Conservation (phyloP, 345 rosid species). For the Ailanthus altissimus region DNA sequence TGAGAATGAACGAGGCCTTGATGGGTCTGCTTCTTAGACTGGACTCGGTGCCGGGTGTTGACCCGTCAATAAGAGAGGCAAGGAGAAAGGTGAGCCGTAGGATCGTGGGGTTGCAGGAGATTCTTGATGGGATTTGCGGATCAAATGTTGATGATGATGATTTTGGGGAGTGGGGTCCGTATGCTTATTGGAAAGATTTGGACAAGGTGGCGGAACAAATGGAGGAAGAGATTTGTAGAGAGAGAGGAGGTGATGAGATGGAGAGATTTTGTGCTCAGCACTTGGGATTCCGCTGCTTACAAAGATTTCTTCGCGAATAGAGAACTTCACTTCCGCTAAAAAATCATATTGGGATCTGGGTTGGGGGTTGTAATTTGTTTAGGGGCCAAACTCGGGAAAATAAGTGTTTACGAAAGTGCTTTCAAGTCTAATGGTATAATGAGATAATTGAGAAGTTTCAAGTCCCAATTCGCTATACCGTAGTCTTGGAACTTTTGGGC, state of each 20-base stretch:
- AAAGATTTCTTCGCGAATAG: constrained; percentile 63
- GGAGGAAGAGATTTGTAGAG: constrained; percentile 68
- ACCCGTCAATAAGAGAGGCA: constrained; percentile 72
- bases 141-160: constrained; percentile 26
- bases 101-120: constrained; percentile 88
- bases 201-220: constrained; percentile 54
- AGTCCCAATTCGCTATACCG: too few species aligned
- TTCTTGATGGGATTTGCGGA: constrained; percentile 62
- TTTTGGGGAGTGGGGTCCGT: constrained; percentile 17
- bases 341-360: too few species aligned
- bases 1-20: constrained; percentile 73
- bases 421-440: not conserved
- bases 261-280: constrained; percentile 78
- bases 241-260: constrained; percentile 84
- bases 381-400: not conserved
- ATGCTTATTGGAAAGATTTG: constrained; percentile 37
- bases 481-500: too few species aligned
- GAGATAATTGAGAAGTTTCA: not conserved
- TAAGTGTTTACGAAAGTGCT: not conserved
- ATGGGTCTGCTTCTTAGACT: constrained; percentile 77
- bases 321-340: too few species aligned
- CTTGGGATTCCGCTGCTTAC: constrained; percentile 85
- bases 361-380: not conserved
- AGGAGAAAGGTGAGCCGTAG: constrained; percentile 80
- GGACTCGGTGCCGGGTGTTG: constrained; percentile 78